Evolutionary conservation across 2,329 filamentous ascomycete genomes (phyloP).

Genomic region (Botrytis deweyae): DNA sequence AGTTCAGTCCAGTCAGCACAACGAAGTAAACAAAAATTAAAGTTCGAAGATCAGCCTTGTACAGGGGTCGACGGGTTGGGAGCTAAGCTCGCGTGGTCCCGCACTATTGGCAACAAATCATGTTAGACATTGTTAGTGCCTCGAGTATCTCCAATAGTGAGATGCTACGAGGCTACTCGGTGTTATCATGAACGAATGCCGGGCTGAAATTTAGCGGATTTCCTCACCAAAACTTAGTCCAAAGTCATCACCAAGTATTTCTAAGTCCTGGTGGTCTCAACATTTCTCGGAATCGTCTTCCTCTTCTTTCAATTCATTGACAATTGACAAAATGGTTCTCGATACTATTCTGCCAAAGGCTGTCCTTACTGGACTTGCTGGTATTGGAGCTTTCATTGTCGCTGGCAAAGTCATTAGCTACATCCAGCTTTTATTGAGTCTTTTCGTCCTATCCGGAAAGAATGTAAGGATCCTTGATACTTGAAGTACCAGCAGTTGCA

Average conservation of each 20-base stretch:
- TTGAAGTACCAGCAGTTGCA: neutral
- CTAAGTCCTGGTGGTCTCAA: slow-evolving; percentile 6
- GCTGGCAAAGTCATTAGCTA: slow-evolving; percentile 57
- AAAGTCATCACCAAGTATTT: neutral
- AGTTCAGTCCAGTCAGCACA: neutral
- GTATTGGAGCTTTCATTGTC: slow-evolving; percentile 59
- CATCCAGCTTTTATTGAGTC: slow-evolving; percentile 60
- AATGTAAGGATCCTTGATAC: slow-evolving; percentile 46
- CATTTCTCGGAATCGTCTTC: neutral
- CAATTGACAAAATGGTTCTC: slow-evolving; percentile 25
- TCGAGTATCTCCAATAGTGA: neutral
- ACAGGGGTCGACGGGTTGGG: neutral
- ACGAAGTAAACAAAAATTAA: neutral
- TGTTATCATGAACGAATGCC: neutral
- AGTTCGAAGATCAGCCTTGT: slow-evolving; percentile 3
- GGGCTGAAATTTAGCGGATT: neutral
- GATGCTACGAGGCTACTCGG: slow-evolving; percentile 2
- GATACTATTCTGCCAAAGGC: slow-evolving; percentile 28
- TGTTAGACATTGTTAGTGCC: neutral
- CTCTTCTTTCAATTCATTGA: neutral
- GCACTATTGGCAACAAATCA: neutral
- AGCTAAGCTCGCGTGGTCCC: neutral
- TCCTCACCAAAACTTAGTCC: neutral
- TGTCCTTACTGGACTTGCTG: slow-evolving; percentile 40
- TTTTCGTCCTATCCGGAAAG: slow-evolving; percentile 66